A percentile compares a stretch with the other conserved stretches of the same genome.
Conservation (phyloP, 2,329 filamentous ascomycete species). For the Mycosphaerella arachidis region DNA sequence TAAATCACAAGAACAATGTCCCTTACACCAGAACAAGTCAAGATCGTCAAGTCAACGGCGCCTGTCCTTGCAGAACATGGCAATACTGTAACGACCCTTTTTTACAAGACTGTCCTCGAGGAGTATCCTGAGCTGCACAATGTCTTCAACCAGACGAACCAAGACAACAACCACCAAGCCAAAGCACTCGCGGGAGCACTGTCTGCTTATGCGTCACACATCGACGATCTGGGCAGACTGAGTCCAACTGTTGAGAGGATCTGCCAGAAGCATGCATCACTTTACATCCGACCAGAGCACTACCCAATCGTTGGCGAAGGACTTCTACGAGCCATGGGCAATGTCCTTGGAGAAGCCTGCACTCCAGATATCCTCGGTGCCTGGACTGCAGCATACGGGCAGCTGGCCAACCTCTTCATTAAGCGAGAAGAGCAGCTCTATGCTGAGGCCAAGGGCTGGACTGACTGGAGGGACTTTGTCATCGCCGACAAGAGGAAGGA, state of each 20-base stretch:
- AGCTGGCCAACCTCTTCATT: constrained; percentile 70
- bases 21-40: constrained; percentile 58
- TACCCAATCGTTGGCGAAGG: constrained; percentile 68
- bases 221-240: constrained; percentile 62
- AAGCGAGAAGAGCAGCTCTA: constrained; percentile 61
- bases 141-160: constrained; percentile 68
- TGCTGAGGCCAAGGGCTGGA: constrained; percentile 58
- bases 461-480: constrained; percentile 62
- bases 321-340: constrained; percentile 62
- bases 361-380: constrained; percentile 61
- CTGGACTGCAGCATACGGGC: constrained; percentile 68
- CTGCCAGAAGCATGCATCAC: constrained; percentile 69
- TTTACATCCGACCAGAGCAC: constrained; percentile 64
- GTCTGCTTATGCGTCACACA: constrained; percentile 66
- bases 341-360: constrained; percentile 63
- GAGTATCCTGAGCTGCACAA: constrained; percentile 63
- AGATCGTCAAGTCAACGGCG: constrained; percentile 65
- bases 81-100: constrained; percentile 62
- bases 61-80: constrained; percentile 66
- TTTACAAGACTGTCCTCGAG: constrained; percentile 65
- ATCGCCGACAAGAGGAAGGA: constrained; percentile 63
- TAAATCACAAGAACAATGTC: constrained; percentile 28
- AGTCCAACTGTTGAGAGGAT: constrained; percentile 60
- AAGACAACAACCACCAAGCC: constrained; percentile 63
- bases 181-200: constrained; percentile 65